Conservation (phyloP, 1,284 basidiomycete genomes). For the Rhizoctonia solani region DNA sequence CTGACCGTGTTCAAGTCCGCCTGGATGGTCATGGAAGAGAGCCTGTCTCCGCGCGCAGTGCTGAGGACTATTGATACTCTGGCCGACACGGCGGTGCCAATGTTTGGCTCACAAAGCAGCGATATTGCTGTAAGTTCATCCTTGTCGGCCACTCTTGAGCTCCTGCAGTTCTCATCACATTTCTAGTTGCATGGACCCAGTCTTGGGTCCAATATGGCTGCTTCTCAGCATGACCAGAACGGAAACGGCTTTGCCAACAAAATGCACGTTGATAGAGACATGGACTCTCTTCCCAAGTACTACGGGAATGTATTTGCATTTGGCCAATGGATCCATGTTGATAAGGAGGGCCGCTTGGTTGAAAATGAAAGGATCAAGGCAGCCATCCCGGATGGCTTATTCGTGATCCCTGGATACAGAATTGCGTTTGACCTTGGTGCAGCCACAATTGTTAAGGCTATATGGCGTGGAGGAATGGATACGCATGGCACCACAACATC, state of each 20-base stretch:
- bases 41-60: not conserved
- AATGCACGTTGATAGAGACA: not conserved
- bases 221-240: not conserved
- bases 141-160: not conserved
- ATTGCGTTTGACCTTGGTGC: not conserved
- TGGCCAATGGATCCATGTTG: constrained; percentile 2
- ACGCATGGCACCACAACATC: constrained; percentile 7
- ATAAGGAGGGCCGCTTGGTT: not conserved
- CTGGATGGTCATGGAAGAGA: not conserved
- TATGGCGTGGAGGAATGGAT: constrained; percentile 18
- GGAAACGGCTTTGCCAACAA: constrained; percentile 2
- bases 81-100: not conserved
- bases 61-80: not conserved
- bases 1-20: too few relatives aligned
- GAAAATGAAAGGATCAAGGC: not conserved
- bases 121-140: not conserved
- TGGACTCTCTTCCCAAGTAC: not conserved
- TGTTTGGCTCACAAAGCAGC: constrained; percentile 7
- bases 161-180: not conserved
- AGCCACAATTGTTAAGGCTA: not conserved
- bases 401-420: not conserved
- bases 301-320: constrained; percentile 11
- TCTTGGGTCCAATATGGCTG: constrained; percentile 15
- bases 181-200: constrained; percentile 4
- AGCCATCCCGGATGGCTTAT: constrained; percentile 7